A percentile compares a stretch with the other conserved stretches of the same genome.
Evolutionary conservation across 345 rosid genomes (phyloP).

Genomic region (Moringa oleifera): DNA sequence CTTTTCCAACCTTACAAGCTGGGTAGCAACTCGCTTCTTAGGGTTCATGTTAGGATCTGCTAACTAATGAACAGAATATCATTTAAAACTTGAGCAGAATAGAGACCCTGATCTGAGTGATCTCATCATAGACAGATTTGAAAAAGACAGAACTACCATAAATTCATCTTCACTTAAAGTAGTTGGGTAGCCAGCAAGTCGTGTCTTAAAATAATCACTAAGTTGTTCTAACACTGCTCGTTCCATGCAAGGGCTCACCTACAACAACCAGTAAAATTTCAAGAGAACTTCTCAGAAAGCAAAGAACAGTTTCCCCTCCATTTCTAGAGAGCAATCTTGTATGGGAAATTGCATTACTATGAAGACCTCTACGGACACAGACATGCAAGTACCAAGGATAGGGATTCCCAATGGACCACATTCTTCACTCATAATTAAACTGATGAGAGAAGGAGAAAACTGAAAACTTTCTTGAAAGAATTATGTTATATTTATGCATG

Average conservation of each 20-base stretch:
- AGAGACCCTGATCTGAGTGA: too few relatives aligned
- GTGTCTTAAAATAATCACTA: conserved; percentile 61
- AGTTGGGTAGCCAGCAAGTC: conserved; percentile 82
- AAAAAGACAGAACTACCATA: conserved; percentile 39
- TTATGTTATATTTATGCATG: too few relatives aligned
- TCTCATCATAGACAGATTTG: conserved; percentile 3
- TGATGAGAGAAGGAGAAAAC: background rate
- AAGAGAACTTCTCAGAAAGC: conserved; percentile 9
- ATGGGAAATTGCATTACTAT: background rate
- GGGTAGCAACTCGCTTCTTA: conserved; percentile 85
- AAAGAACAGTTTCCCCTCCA: conserved; percentile 1
- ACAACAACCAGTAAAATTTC: conserved; percentile 14
- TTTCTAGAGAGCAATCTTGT: conserved; percentile 3
- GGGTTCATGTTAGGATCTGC: conserved; percentile 64
- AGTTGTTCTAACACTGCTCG: conserved; percentile 87
- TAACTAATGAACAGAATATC: conserved; percentile 40
- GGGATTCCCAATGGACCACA: background rate
- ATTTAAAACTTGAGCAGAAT: conserved; percentile 3
- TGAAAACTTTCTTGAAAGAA: background rate
- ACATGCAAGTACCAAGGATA: background rate
- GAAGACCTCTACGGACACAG: background rate
- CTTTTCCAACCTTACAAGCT: conserved; percentile 85
- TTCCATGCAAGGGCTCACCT: conserved; percentile 97
- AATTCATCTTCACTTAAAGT: conserved; percentile 72
- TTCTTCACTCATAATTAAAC: too few relatives aligned